Percentiles rank a stretch among this genome's conserved stretches.
Evolutionary conservation across 2,329 filamentous ascomycete species (phyloP).

Genomic region (Cercospora sp.): DNA sequence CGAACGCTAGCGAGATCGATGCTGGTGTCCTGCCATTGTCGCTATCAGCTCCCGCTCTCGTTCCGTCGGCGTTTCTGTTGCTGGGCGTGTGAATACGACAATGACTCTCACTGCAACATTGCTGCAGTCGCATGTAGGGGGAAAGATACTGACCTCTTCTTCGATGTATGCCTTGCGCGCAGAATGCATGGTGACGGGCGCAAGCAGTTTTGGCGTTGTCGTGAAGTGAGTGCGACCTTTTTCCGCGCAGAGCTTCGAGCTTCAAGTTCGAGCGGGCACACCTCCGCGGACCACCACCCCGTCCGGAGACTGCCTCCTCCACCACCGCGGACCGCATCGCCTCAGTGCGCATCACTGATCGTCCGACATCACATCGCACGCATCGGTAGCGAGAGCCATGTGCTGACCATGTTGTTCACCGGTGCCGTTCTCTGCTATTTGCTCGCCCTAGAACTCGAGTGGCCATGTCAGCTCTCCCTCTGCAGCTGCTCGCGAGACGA

Average conservation of each 20-base stretch:
- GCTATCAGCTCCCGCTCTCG: slow-evolving; percentile 31
- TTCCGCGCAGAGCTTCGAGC: not conserved
- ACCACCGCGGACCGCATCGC: not conserved
- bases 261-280: not conserved
- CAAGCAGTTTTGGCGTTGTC: not conserved
- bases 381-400: slow-evolving; percentile 2
- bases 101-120: not conserved
- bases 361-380: not conserved
- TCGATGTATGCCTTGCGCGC: slow-evolving; percentile 92
- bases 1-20: slow-evolving; percentile 64
- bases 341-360: not conserved
- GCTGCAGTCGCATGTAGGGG: slow-evolving; percentile 1
- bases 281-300: not conserved
- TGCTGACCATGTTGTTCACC: slow-evolving; percentile 24
- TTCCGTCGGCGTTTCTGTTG: slow-evolving; percentile 10
- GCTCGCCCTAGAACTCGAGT: slow-evolving; percentile 22
- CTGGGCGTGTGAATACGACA: slow-evolving; percentile 37
- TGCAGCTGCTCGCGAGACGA: slow-evolving; percentile 23
- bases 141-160: slow-evolving; percentile 64
- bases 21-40: slow-evolving; percentile 52
- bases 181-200: slow-evolving; percentile 59
- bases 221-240: not conserved
- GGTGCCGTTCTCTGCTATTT: slow-evolving; percentile 25
- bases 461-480: slow-evolving; percentile 30
- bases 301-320: not conserved